Base-by-base conservation (phyloP, 2,329 filamentous ascomycete species). In the Epichloe bromicola region DNA sequence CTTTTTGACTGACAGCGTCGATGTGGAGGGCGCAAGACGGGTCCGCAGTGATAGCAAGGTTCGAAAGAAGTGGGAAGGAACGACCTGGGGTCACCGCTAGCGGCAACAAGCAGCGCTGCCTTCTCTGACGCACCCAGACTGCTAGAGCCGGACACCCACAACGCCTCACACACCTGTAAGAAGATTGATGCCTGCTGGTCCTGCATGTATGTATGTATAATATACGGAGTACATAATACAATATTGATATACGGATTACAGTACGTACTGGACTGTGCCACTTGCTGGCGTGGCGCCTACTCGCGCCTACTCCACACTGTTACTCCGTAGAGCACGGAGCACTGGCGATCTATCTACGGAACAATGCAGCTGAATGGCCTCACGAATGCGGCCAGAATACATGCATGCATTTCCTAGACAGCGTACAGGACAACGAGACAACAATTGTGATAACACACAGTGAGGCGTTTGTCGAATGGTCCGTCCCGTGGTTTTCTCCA, bases 11-110 rank as follows among this genome's bases (percentile, higher is more conserved):
- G 40, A 42, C 26, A 19, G 20, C 20, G 15, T 30, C 23, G 15
- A 33, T 15, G 45, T 12, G 45, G 45, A 40, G 17, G 49, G 42
- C 34, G 17, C 30, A 30, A 26, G 44, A 26, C 17, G 43, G 46
- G 10, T 19, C 30, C 20, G 20, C 12, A 40, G 36, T 33, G 49
- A 42, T 47, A 46, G 8, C 17, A 17, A n/a, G 33, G 36, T n/a
- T 38, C 10, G n/a, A 10, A 43, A 47, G 49, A 40, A 52, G 47
- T 50, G 43, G 47, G 38, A 49, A 52, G 33, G 42, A 17, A 42
- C 37, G 23, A 40, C 33, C 47, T 50, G 47, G 38, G 30, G 30
- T 14, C 17, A 12, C 51, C 47, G 43, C 42, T 43, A 50, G 51
- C 51, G 37, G 43, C 46, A 46, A 36, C 46, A 46, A 36, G 37